Conservation (phyloP, 768 basidiomycete genomes). For the Ephemerocybe angulata region DNA sequence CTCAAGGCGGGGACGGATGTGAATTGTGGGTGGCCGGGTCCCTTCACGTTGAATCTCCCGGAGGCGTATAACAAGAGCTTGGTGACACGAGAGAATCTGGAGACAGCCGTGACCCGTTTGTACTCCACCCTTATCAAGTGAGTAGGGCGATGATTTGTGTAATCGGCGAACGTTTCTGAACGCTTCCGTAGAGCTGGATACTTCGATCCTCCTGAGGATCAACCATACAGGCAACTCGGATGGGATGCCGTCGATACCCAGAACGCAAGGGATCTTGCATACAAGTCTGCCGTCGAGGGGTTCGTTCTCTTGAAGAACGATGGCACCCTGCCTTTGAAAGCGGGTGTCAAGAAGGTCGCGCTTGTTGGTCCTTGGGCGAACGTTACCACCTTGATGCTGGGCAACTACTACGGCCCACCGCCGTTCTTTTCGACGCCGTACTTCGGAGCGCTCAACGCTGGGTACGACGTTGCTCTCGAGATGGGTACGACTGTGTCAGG, state of each 20-base stretch:
- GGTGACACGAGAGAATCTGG: slow-evolving; percentile 42
- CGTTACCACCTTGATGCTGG: slow-evolving; percentile 54
- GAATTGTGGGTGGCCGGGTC: slow-evolving; percentile 40
- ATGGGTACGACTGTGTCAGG: slow-evolving; percentile 39
- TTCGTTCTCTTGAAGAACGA: slow-evolving; percentile 65
- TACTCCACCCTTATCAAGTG: slow-evolving; percentile 55
- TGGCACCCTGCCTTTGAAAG: slow-evolving; percentile 49
- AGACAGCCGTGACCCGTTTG: slow-evolving; percentile 40
- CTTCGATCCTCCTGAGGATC: slow-evolving; percentile 47
- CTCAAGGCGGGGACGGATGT: slow-evolving; percentile 52
- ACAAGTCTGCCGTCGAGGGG: slow-evolving; percentile 49
- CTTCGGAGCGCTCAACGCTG: slow-evolving; percentile 43
- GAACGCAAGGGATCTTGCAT: slow-evolving; percentile 43
- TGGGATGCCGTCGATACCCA: slow-evolving; percentile 49
- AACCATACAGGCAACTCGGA: slow-evolving; percentile 48
- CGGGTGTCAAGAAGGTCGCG: slow-evolving; percentile 45
- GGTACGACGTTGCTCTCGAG: slow-evolving; percentile 42
- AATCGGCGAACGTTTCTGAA: too few species aligned
- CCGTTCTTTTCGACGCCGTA: slow-evolving; percentile 55
- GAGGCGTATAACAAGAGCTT: slow-evolving; percentile 46
- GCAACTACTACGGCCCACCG: slow-evolving; percentile 52
- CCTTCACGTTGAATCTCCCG: slow-evolving; percentile 40
- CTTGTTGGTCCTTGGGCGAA: slow-evolving; percentile 59
- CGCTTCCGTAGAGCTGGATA: slow-evolving; percentile 43
- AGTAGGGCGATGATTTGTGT: too few species aligned